Evolutionary conservation across 306 rosid species (phyloP).

Genomic region (Prunus kanzakura): DNA sequence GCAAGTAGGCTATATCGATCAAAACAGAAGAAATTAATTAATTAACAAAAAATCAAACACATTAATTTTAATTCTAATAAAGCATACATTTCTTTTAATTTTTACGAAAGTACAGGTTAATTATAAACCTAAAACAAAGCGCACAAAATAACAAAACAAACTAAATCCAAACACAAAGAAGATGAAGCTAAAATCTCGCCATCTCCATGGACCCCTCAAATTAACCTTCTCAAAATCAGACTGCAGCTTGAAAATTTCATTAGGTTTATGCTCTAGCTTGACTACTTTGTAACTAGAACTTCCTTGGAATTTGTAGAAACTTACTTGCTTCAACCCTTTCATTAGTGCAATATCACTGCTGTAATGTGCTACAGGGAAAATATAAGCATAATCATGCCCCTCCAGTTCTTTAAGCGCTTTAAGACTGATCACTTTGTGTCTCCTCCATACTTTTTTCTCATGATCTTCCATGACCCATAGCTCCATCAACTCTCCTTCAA

Average conservation of each 20-base stretch:
- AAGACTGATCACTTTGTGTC: background rate
- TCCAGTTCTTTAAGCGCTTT: background rate
- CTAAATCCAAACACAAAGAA: background rate
- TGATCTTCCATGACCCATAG: background rate
- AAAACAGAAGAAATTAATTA: too few species aligned
- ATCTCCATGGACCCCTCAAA: background rate
- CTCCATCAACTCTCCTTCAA: background rate
- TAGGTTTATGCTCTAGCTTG: too few species aligned
- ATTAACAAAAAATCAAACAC: too few species aligned
- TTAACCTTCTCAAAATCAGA: background rate
- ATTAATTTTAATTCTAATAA: too few species aligned
- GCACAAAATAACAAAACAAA: background rate
- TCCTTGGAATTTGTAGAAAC: background rate
- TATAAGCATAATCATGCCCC: background rate
- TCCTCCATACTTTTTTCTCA: conserved; percentile 2
- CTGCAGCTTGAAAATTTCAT: background rate
- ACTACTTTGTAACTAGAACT: background rate
- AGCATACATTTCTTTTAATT: too few species aligned
- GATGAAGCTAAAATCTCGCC: background rate
- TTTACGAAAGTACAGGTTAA: too few species aligned
- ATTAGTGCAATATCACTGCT: background rate
- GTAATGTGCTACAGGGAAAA: background rate
- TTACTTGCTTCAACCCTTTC: background rate
- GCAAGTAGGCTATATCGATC: background rate
- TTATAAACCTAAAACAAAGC: too few species aligned